These are phyloP conservation scores for Cynara cardunculus DNA, from an alignment of 129 eudicot species.

Conservation along the genomic window DNA sequence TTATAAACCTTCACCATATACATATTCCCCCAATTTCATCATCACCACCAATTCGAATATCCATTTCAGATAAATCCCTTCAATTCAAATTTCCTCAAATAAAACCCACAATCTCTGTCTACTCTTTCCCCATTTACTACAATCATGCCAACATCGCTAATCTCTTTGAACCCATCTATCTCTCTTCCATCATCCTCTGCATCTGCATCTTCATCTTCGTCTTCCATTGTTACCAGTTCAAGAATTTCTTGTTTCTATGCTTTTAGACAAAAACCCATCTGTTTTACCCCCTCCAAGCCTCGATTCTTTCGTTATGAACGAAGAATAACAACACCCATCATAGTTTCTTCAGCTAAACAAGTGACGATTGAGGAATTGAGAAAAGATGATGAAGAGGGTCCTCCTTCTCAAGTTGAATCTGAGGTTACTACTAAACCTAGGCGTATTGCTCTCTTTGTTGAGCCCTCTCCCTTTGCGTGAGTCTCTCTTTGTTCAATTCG, in stretches of 20 bases:
- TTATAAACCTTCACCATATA: background rate
- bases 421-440: constrained; percentile 61
- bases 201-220: constrained; percentile 11
- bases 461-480: constrained; percentile 99
- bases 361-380: constrained; percentile 40
- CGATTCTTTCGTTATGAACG: constrained; percentile 18
- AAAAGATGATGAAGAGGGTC: constrained; percentile 49
- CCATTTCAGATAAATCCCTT: constrained; percentile 14
- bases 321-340: constrained; percentile 12
- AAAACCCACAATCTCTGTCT: background rate
- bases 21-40: background rate
- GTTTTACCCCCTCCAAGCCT: constrained; percentile 15
- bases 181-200: constrained; percentile 29
- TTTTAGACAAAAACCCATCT: constrained; percentile 38
- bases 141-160: constrained; percentile 44
- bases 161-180: constrained; percentile 54
- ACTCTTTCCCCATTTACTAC: background rate
- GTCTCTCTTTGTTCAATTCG: constrained; percentile 12
- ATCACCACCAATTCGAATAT: constrained; percentile 18
- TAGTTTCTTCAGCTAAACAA: constrained; percentile 24
- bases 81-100: constrained; percentile 1
- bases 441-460: constrained; percentile 94
- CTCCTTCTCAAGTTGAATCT: constrained; percentile 54
- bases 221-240: constrained; percentile 18
- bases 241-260: constrained; percentile 23